Base-by-base conservation (phyloP, 257 asterid species). In the Orobanche coerulescens region DNA sequence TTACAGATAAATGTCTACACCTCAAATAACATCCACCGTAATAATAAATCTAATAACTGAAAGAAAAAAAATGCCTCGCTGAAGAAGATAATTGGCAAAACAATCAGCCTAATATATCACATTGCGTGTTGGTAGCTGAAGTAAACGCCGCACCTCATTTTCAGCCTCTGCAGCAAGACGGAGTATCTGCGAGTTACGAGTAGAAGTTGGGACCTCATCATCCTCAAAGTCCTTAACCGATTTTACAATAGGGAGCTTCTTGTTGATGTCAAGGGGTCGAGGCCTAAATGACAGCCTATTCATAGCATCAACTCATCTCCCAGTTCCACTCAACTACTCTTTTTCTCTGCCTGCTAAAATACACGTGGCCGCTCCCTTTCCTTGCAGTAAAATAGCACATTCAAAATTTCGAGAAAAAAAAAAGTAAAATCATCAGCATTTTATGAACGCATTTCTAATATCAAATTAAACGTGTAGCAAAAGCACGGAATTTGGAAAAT, bases 221-320 rank as follows among this genome's bases (percentile, higher is more conserved):
- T 93, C 99, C 80, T 93, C 99, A 28, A 86, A 93, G 4, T 93
- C 99, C 83, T 93, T 93, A 2, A 86, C 56, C 64, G 96, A 89
- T 72, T 93, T 93, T 49, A 93, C 73, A 73, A 93, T 83, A 23
- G 97, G 99, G 43, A 93, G 93, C 85, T 89, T 93, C 87, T 89
- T 89, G 84, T 89, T 82, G 69, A 93, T 75, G 76, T 93, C 99
- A 44, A 93, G 95, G 24, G 97, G 99, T 36, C 99, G 91, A 70
- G 99, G 99, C 87, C 99, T 86, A 72, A 93, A 73, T 57, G 99
- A 93, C 66, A 89, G 86, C 78, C 99, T 86, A 82, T 92, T 93
- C 97, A 93, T 93, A 78, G 80, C 79, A 84, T 73, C 85, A 86
- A 72, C 77, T 66, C 82, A 65, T 68, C 60, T 61, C 75, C 78